Conservation (phyloP, 1,139 yeast species). For the Scheffersomyces parashehatae region DNA sequence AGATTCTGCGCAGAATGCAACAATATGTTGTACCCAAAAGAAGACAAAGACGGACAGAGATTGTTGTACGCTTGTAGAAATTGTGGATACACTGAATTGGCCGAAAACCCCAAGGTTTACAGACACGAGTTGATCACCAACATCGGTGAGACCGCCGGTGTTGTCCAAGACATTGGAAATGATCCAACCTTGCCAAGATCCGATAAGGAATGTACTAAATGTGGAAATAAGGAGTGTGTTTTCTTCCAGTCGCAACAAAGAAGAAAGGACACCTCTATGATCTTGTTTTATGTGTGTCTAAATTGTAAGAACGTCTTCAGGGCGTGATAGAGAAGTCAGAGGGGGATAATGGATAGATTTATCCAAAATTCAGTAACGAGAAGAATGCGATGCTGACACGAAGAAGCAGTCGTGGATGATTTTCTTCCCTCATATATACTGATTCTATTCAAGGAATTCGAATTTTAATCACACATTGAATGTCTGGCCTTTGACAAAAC, state of each 20-base stretch:
- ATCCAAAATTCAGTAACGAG: neutral
- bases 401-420: too few species aligned
- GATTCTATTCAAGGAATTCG: too few species aligned
- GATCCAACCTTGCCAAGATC: slow-evolving; percentile 97
- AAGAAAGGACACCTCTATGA: slow-evolving; percentile 94
- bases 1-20: slow-evolving; percentile 94
- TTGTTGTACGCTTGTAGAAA: slow-evolving; percentile 91
- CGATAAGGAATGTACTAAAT: slow-evolving; percentile 88
- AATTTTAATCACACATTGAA: too few species aligned
- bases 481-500: too few species aligned
- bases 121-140: slow-evolving; percentile 90
- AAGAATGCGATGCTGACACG: too few species aligned
- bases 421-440: too few species aligned
- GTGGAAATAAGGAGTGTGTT: slow-evolving; percentile 87
- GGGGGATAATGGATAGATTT: too few species aligned
- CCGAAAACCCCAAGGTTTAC: slow-evolving; percentile 85
- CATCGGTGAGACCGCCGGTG: slow-evolving; percentile 95
- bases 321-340: slow-evolving; percentile 17
- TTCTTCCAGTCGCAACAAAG: slow-evolving; percentile 96
- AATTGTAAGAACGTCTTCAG: slow-evolving; percentile 78
- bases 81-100: slow-evolving; percentile 90
- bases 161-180: slow-evolving; percentile 90
- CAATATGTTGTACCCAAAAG: slow-evolving; percentile 98
- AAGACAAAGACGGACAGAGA: slow-evolving; percentile 74
- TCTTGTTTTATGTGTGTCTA: slow-evolving; percentile 87